A percentile compares a stretch with the other conserved stretches of the same genome.
These are phyloP conservation scores for Serendipita sp. DNA, from an alignment of 768 basidiomycete species.

Conservation along the genomic window DNA sequence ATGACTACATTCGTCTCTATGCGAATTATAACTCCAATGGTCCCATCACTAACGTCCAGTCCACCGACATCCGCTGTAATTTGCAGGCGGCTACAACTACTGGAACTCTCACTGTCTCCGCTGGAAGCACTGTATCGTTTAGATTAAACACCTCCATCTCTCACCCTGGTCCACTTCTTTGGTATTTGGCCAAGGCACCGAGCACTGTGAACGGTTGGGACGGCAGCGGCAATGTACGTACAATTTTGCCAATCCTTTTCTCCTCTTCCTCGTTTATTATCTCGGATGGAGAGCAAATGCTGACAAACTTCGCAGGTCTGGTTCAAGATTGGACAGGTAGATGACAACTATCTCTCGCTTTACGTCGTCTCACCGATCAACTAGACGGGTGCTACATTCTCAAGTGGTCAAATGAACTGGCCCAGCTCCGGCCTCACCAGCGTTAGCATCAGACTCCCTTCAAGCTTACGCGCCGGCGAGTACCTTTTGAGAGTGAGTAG, in stretches of 20 bases:
- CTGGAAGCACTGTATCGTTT: not conserved
- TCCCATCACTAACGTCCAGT: not conserved
- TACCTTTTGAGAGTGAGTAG: slow-evolving; percentile 11
- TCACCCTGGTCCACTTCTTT: not conserved
- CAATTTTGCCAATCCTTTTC: too few species aligned
- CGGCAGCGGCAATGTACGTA: slow-evolving; percentile 6
- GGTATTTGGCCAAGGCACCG: slow-evolving; percentile 10
- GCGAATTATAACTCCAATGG: not conserved
- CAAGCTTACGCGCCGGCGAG: not conserved
- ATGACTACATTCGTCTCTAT: not conserved
- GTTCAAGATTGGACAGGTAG: slow-evolving; percentile 10
- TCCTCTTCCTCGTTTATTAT: too few species aligned
- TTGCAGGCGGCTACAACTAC: not conserved
- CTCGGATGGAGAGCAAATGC: too few species aligned
- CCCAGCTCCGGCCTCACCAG: not conserved
- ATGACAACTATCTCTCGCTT: too few species aligned
- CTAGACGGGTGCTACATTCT: not conserved
- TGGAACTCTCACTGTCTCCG: not conserved
- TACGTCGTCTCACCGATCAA: too few species aligned
- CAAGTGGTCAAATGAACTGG: not conserved
- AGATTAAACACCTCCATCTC: not conserved
- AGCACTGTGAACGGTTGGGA: slow-evolving; percentile 1
- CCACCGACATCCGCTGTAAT: not conserved
- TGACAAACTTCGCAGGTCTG: too few species aligned
- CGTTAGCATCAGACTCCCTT: slow-evolving; percentile 5